Conservation (phyloP, 2,329 filamentous ascomycete species). For the Myriangium duriaei region DNA sequence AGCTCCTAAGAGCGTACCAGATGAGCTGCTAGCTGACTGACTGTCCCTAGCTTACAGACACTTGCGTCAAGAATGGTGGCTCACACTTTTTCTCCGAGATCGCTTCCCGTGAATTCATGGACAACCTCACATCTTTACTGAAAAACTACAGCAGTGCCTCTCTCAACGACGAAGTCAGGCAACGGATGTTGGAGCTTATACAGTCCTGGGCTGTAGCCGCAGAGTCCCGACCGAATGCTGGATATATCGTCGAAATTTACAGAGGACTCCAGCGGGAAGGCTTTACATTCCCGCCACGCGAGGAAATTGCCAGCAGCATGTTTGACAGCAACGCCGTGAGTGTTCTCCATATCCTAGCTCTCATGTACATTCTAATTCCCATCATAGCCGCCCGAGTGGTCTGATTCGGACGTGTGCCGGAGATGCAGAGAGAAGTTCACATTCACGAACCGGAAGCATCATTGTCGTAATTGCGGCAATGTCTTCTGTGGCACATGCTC, state of each 20-base stretch:
- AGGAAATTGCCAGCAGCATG: constrained; percentile 89
- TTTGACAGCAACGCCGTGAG: constrained; percentile 88
- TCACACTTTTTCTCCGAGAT: constrained; percentile 91
- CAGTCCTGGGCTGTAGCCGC: constrained; percentile 88
- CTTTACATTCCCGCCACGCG: constrained; percentile 76
- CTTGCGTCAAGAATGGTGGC: constrained; percentile 96
- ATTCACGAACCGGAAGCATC: constrained; percentile 96
- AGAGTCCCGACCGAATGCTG: constrained; percentile 68
- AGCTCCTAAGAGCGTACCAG: too few species aligned
- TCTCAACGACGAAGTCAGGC: constrained; percentile 72
- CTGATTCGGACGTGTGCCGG: constrained; percentile 97
- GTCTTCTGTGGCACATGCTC: constrained; percentile 96
- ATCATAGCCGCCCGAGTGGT: constrained; percentile 81
- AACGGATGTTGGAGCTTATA: constrained; percentile 84
- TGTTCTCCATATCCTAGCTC: constrained; percentile 15
- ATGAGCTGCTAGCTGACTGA: too few species aligned
- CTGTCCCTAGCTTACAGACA: constrained; percentile 71
- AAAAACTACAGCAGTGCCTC: constrained; percentile 63
- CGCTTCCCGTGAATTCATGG: constrained; percentile 94
- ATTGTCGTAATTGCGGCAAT: constrained; percentile 94
- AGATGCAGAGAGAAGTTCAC: constrained; percentile 90
- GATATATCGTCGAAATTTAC: constrained; percentile 84
- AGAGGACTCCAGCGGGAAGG: constrained; percentile 69
- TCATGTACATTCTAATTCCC: constrained; percentile 4
- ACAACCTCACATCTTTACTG: constrained; percentile 82